Base-by-base conservation (phyloP, 768 basidiomycete genomes). In the Suillus lakei region DNA sequence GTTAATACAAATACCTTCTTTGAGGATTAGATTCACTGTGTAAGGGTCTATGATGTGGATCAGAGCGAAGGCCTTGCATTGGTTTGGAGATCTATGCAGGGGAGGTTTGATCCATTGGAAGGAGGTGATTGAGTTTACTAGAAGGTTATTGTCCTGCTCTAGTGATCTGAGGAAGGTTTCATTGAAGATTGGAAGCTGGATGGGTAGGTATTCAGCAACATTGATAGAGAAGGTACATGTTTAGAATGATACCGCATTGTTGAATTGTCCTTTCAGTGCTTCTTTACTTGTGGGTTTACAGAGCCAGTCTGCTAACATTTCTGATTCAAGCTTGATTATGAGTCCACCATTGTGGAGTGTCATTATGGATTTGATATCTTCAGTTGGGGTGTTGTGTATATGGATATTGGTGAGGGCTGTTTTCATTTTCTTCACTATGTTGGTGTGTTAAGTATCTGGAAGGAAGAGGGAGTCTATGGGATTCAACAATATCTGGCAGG, bases 81-180 rank as follows among this genome's bases (percentile, higher is more conserved):
- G 79, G 0, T 41, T 50, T 8, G 38, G 23, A 0, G 13, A 7
- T 1, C 74, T 65, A 1, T 61, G 28, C 10, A 67, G 64, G 0
- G 64, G 26, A 0, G 73, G 68, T 46, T 79, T 78, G 28, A 79
- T 73, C 70, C 67, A 81, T 10, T 64, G 56, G 0, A 69, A 70
- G 3, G 30, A n/a, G 0, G 28, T 32, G 1, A 79, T 69, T 13
- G 56, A 34, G 0, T 64, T 61, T 0, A 26, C 1, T 7, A 18
- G 32, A 1, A 75, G 46, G 34, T 44, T 61, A 28, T 68, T 74
- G 26, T 66, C 66, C 1, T 50, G 21, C 41, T 77, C 74, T 0
- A 76, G 43, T 6, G 8, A 18, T 0, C 59, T 10, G 6, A 70
- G 36, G 1, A 32, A 53, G 0, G 34, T 36, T 3, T 61, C 39